Evolutionary conservation across 176 grass and related monocot genomes (phyloP).

Genomic region (Olyra latifolia): DNA sequence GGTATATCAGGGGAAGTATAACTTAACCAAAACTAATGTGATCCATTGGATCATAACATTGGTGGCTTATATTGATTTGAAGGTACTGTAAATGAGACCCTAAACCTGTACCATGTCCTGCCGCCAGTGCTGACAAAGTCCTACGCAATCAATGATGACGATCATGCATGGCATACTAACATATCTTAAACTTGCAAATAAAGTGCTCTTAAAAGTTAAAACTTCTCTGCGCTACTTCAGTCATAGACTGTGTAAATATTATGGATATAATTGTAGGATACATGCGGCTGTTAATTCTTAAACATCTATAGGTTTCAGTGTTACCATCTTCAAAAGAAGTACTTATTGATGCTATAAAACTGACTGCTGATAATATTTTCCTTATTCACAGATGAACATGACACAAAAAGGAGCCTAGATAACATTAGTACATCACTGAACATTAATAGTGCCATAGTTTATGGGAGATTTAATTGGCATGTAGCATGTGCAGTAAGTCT

Average conservation of each 20-base stretch:
- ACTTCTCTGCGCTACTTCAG: slow-evolving; percentile 2
- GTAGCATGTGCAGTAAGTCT: slow-evolving; percentile 31
- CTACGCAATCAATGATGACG: slow-evolving; percentile 4
- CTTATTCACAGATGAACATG: background rate
- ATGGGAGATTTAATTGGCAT: slow-evolving; percentile 28
- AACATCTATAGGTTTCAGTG: slow-evolving; percentile 8
- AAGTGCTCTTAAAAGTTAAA: slow-evolving; percentile 1
- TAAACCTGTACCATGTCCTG: slow-evolving; percentile 10
- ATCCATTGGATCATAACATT: no score
- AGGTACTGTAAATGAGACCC: no score
- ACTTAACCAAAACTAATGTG: no score
- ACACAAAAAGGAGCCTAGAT: slow-evolving; percentile 15
- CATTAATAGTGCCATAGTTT: slow-evolving; percentile 27
- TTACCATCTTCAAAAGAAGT: slow-evolving; percentile 16
- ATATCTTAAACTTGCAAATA: slow-evolving; percentile 5
- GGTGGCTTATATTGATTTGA: no score
- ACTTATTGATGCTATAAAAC: slow-evolving; percentile 17
- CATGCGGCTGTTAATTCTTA: slow-evolving; percentile 9
- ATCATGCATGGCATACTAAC: slow-evolving; percentile 15
- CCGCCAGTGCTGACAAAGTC: background rate
- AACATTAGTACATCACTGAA: background rate
- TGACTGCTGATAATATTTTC: background rate
- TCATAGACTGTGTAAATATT: background rate
- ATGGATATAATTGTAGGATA: slow-evolving; percentile 7
- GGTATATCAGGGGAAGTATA: no score